Base-by-base conservation (phyloP, 2,329 filamentous ascomycete genomes). In the Alternaria consortialis region DNA sequence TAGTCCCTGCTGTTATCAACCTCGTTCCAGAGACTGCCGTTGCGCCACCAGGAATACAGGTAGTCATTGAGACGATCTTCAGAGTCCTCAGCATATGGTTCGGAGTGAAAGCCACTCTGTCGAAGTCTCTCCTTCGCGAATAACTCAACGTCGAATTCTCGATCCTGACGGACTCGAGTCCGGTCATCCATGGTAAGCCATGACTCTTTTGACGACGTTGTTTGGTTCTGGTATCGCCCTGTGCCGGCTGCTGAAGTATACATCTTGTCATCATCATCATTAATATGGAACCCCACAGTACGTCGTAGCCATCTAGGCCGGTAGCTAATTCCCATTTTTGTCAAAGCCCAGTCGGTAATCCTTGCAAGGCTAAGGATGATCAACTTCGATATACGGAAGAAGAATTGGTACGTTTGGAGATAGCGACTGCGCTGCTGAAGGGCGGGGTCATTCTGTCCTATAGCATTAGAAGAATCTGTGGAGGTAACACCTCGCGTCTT, bases 41-140 rank as follows among this genome's bases (percentile, higher is more conserved):
- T 83, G 53, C 91, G 88, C 91, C 93, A 98, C 87, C 94, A 95
- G 31, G 84, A 83, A 76, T 97, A 98, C 2, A 97, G 81, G 60
- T 88, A 89, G 2, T 85, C 84, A 65, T 94, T 90, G 2, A 97
- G 82, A 39, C 87, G 86, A 29, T 86, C 85, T 68, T 95, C 91
- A 40, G 82, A 66, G 15, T 81, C 75, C 48, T 79, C 78, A 0
- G 62, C 25, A 15, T 66, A 70, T 39, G 68, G 51, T 13, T 72
- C 65, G 15, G 73, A 63, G 47, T 73, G 72, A 13, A 66, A 66
- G 9, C 75, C 73, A 34, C 65, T 74, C 37, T 68, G 82, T 58
- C 79, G 78, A 31, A 91, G 81, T 50, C 88, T 84, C 55, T 86
- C 86, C 67, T 92, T 87, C 68, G 94, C 88, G 75, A 95, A 92